These are phyloP conservation scores for Clavispora santaluciae DNA, from an alignment of 805 yeast genomes.

Conservation along the genomic window DNA sequence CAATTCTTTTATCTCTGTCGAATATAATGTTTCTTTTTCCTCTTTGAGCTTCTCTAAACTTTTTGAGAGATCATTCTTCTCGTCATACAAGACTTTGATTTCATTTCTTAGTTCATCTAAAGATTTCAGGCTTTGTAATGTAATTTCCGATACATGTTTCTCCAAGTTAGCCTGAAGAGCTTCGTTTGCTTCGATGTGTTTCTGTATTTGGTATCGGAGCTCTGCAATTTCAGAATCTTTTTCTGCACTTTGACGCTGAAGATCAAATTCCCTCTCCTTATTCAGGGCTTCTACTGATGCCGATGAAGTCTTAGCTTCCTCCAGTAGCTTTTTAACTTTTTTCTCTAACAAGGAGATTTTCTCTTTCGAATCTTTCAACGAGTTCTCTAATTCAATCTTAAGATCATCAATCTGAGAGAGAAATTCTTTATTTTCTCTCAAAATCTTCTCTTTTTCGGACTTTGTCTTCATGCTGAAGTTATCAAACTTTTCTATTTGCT, in stretches of 20 bases:
- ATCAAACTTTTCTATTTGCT: slow-evolving; percentile 16
- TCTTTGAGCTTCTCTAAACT: background rate
- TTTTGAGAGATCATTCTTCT: background rate
- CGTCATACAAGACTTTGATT: background rate
- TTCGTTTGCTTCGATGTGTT: background rate
- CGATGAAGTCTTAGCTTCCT: background rate
- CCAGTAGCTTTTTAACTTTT: background rate
- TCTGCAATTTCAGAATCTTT: background rate
- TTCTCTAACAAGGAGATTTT: background rate
- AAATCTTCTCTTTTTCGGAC: slow-evolving; percentile 2
- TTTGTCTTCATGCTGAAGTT: slow-evolving; percentile 1
- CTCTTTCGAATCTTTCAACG: background rate
- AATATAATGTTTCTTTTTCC: background rate
- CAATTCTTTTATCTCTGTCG: background rate
- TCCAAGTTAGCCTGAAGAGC: background rate
- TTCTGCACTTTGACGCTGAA: background rate
- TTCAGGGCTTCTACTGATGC: too few species aligned
- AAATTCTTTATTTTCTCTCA: slow-evolving; percentile 2
- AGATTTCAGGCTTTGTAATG: background rate
- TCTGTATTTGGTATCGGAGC: background rate
- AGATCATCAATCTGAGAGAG: background rate
- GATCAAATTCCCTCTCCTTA: background rate
- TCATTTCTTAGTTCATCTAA: background rate
- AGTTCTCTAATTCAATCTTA: background rate
- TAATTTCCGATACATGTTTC: background rate